Base-by-base conservation (phyloP, 495 filamentous ascomycete species). In the Xylaria palmicola region DNA sequence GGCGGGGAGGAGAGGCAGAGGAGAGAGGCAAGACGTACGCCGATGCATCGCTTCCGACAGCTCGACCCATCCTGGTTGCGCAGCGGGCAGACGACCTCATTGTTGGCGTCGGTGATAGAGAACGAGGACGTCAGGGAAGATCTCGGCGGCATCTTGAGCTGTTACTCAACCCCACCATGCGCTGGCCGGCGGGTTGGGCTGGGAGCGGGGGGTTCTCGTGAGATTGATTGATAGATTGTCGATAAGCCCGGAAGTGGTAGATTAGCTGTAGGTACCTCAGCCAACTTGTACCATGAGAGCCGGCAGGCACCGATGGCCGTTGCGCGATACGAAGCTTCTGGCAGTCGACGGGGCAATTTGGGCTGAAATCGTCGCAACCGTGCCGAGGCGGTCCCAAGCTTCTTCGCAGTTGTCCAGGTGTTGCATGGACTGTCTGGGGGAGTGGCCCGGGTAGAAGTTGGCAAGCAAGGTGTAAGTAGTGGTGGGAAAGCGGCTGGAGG, bases 1-100 rank as follows among this genome's bases (percentile, higher is more conserved):
- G 24, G 49, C 64, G 66, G 65, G 58, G 34, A 40, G 6, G 4
- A 54, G 30, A 43, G 12, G 10, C 47, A 40, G 19, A 34, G 24
- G 12, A 8, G 29, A 10, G 20, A 54, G 60, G 59, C n/a, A 55
- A 60, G 60, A 90, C 93, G 90, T 80, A 98, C 94, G 75, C 94
- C 94, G 69, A 94, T 83, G 76, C 94, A 98, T 80, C 94, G 85
- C 81, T 98, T 98, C 72, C 94, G 90, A 83, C 94, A 98, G 79
- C 88, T 92, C 67, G 94, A 96, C 68, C 92, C 91, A 85, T 98
- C 94, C 62, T 96, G 92, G 74, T 97, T 97, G 70, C 86, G 87
- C 79, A 98, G 79, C 62, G 94, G 94, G 81, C 94, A 98, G 61
- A 97, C 91, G 65, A 98, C 93, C 75, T 97, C 94, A 75, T 95